Evolutionary conservation across 805 yeast species (phyloP), one percentile per base, ranked within the genome.

Genomic region (Candida arabinofermentans): DNA sequence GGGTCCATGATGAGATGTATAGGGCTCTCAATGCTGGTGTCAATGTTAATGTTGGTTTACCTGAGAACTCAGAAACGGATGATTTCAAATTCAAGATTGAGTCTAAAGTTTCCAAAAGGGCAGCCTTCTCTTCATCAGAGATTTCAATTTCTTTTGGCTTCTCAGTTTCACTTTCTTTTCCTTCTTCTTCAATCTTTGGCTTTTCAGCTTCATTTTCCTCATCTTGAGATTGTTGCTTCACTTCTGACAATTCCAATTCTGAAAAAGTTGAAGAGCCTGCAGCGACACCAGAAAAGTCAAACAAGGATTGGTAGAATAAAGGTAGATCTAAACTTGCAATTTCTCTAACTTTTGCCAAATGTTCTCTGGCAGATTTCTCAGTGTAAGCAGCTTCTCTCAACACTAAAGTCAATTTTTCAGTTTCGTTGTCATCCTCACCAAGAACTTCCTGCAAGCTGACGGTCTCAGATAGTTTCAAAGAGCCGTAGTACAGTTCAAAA

Each of bases 1-100:
- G 96, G 49, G 86, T 82, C 93, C 96, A 91, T 40, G 78, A 76
- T 12, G 96, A 86, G 37, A 88, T 60, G 40, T 67, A 58, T 36
- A 79, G 64, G 0, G 75, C 66, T 49, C 71, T 75, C 46, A 93
- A 65, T 8, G 91, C 84, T 17, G 73, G 66, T 27, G 61, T 54
- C 38, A 70, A 50, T 34, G 55, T 55, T 13, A 66, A 48, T 12
- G 62, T 53, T 21, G 61, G 58, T 14, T 64, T 62, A 4, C 57
- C 51, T 2, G 73, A 66, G 40, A 60, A 55, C 2, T 43, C 41
- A 3, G 51, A 31, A 8, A 34, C 39, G 42, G 34, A 57, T 37
- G 34, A 6, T 6, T 38, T 31, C 42, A 35, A 30, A 27, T 44
- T 36, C 36, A 41, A 30, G 39, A 51, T 43, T 40, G 51, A 41